Conservation (phyloP, 345 rosid species). For the Brassica nigra region DNA sequence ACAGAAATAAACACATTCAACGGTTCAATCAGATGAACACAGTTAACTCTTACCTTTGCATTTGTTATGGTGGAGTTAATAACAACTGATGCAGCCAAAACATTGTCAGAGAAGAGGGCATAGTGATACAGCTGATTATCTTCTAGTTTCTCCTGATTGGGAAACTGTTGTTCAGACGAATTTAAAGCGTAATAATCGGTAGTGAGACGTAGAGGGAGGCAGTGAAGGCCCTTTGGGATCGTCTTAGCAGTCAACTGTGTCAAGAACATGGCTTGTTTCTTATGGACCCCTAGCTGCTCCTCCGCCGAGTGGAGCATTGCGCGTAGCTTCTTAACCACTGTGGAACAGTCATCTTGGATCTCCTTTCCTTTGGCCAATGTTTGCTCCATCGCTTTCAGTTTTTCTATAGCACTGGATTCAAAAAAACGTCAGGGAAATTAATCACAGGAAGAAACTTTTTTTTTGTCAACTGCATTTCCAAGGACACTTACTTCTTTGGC, state of each 20-base stretch:
- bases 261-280: constrained; percentile 90
- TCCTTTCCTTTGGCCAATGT: constrained; percentile 79
- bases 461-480: not conserved
- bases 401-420: constrained; percentile 65
- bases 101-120: constrained; percentile 93
- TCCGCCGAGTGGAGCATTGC: constrained; percentile 98
- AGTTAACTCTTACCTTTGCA: constrained; percentile 65
- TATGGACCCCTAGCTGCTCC: constrained; percentile 94
- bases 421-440: constrained; percentile 15
- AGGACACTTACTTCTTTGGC: constrained; percentile 63
- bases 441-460: not conserved
- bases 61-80: constrained; percentile 82
- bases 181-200: constrained; percentile 68
- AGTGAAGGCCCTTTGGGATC: constrained; percentile 95
- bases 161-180: constrained; percentile 67
- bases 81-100: constrained; percentile 90
- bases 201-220: constrained; percentile 94
- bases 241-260: constrained; percentile 97
- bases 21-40: constrained; percentile 3
- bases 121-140: constrained; percentile 71
- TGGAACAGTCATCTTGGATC: constrained; percentile 87
- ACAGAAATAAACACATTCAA: constrained; percentile 1
- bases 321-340: constrained; percentile 82
- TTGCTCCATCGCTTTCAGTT: constrained; percentile 83
- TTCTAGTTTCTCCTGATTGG: constrained; percentile 75